A percentile compares a stretch with the other conserved stretches of the same genome.
phyloP scores from a whole-genome alignment of 2,329 filamentous ascomycete species.

The Aspergillus proliferans region DNA sequence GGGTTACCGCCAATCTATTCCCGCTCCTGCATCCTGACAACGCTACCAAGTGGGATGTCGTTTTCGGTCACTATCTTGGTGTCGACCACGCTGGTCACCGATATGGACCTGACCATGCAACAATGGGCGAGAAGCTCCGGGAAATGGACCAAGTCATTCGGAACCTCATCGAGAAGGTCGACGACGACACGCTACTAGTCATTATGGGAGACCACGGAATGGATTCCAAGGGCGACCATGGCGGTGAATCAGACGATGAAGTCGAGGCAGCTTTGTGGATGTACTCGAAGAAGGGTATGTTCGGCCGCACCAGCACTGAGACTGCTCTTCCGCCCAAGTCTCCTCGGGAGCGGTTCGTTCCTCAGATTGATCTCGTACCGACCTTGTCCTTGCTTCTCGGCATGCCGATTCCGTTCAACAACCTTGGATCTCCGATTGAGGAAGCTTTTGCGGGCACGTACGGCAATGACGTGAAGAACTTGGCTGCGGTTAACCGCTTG shows the following conservation, averaged over 20 bases:
- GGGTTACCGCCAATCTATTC: conserved; percentile 77
- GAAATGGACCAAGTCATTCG: conserved; percentile 84
- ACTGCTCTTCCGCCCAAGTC: conserved; percentile 53
- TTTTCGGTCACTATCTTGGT: conserved; percentile 88
- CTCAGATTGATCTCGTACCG: conserved; percentile 91
- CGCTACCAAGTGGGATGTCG: conserved; percentile 76
- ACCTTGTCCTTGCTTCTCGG: conserved; percentile 83
- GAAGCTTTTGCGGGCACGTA: conserved; percentile 75
- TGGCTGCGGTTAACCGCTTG: conserved; percentile 70
- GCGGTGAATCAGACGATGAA: conserved; percentile 96
- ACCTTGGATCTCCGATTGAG: conserved; percentile 84
- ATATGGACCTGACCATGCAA: conserved; percentile 86
- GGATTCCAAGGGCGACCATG: conserved; percentile 95
- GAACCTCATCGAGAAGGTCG: conserved; percentile 63
- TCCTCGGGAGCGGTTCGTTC: conserved; percentile 67
- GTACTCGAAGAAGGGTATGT: conserved; percentile 84
- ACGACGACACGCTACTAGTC: conserved; percentile 80
- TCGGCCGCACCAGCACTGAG: conserved; percentile 66
- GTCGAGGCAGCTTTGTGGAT: conserved; percentile 95
- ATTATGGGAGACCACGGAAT: conserved; percentile 99
- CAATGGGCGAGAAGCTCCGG: conserved; percentile 82
- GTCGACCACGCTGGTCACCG: conserved; percentile 96
- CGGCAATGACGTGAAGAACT: conserved; percentile 66
- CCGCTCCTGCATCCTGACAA: conserved; percentile 66
- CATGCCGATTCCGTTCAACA: conserved; percentile 92